Percentiles rank a stretch among this genome's conserved stretches.
phyloP scores from a whole-genome alignment of 108 stramenopile species.

The Fragilaria crotonensis region DNA sequence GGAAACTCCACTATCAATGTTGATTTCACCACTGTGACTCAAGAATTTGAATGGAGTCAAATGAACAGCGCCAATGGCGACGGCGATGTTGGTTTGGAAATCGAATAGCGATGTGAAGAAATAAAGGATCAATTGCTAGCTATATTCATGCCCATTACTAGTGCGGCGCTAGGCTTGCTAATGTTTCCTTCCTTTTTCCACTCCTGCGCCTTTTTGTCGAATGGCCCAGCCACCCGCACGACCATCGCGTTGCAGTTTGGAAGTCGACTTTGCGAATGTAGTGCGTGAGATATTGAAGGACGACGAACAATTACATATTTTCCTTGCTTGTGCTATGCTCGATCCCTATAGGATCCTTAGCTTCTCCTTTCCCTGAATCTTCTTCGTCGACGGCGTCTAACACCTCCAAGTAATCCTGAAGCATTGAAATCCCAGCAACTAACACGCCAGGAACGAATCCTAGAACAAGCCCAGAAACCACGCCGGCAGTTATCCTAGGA shows the following conservation, averaged over 20 bases:
- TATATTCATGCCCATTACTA: no score
- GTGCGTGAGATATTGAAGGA: no score
- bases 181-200: background rate
- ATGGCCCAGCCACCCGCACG: no score
- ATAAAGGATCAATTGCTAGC: background rate
- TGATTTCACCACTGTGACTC: constrained; percentile 13
- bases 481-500: background rate
- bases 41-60: background rate
- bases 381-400: no score
- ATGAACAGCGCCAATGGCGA: background rate
- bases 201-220: background rate
- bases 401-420: background rate
- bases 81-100: background rate
- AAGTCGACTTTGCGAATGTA: no score
- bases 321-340: no score
- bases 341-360: no score
- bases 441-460: background rate
- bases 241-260: no score
- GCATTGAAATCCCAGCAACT: background rate
- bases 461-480: background rate
- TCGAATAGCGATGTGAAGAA: background rate
- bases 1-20: constrained; percentile 39
- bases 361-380: no score
- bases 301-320: no score
- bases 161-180: background rate